phyloP scores from a whole-genome alignment of 371 early-diverging fungal species.

The Ordospora pajunii region DNA sequence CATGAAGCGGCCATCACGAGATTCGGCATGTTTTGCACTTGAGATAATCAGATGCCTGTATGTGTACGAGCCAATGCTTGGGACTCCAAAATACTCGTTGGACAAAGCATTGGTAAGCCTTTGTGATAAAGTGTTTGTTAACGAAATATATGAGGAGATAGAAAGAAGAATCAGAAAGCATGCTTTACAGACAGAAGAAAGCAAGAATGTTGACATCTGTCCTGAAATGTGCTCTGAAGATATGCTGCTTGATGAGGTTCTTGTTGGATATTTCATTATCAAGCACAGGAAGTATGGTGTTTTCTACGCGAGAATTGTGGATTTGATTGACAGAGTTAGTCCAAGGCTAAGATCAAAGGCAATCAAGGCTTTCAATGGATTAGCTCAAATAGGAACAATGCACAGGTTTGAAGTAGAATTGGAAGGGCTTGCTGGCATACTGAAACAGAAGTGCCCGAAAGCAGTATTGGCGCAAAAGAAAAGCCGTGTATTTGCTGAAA shows the following conservation, averaged over 20 bases:
- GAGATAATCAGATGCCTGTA: neutral
- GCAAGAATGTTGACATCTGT: neutral
- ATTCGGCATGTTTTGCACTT: neutral
- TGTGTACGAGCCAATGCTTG: constrained; percentile 3
- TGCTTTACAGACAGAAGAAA: neutral
- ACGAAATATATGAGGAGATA: neutral
- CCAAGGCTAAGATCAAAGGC: neutral
- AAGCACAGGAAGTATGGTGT: neutral
- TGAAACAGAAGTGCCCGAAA: neutral
- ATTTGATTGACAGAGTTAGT: neutral
- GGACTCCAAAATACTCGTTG: neutral
- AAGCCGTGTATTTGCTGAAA: neutral
- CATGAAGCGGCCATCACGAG: neutral
- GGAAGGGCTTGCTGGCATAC: neutral
- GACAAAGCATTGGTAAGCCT: constrained; percentile 8
- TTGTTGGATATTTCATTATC: neutral
- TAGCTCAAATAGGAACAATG: neutral
- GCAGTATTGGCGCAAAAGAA: neutral
- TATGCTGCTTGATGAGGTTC: neutral
- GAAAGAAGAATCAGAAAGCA: neutral
- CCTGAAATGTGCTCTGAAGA: neutral
- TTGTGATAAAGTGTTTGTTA: neutral
- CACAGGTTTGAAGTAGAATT: neutral
- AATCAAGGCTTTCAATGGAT: neutral
- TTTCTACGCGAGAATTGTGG: neutral